A percentile compares a stretch with the other conserved stretches of the same genome.
Conservation (phyloP, 1,139 yeast genomes). For the Kurtzmaniella quercitrusa region DNA sequence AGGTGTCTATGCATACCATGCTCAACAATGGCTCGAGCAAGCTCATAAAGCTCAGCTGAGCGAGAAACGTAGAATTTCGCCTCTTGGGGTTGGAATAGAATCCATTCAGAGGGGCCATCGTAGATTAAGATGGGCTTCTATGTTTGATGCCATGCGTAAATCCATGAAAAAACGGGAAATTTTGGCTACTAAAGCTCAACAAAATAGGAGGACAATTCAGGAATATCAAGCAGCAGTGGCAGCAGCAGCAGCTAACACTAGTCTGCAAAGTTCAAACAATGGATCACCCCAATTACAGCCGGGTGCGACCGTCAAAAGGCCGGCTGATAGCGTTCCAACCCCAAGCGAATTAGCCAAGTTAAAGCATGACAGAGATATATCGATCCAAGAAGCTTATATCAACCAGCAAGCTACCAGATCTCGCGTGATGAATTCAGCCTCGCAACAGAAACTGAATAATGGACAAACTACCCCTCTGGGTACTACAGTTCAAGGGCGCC, state of each 20-base stretch:
- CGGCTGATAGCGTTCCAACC: slow-evolving; percentile 51
- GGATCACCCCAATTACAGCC: slow-evolving; percentile 2
- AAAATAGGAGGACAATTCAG: slow-evolving; percentile 19
- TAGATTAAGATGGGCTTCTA: slow-evolving; percentile 84
- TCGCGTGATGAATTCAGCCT: slow-evolving; percentile 39
- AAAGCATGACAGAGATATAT: slow-evolving; percentile 81
- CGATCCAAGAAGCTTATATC: slow-evolving; percentile 68
- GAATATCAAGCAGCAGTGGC: slow-evolving; percentile 4
- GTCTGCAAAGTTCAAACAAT: slow-evolving; percentile 24
- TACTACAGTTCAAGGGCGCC: not conserved
- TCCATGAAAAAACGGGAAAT: slow-evolving; percentile 82
- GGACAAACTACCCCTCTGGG: slow-evolving; percentile 5
- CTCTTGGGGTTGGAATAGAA: slow-evolving; percentile 86
- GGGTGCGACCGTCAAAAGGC: slow-evolving; percentile 15
- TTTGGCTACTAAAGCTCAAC: slow-evolving; percentile 31
- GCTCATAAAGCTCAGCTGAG: slow-evolving; percentile 86
- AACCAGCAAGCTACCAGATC: slow-evolving; percentile 46
- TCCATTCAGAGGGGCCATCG: slow-evolving; percentile 91
- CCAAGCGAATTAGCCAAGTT: slow-evolving; percentile 80
- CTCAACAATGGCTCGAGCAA: slow-evolving; percentile 89
- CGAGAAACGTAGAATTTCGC: slow-evolving; percentile 82
- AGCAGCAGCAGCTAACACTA: slow-evolving; percentile 48
- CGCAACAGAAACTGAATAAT: slow-evolving; percentile 22
- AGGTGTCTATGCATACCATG: slow-evolving; percentile 79
- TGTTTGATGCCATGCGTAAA: slow-evolving; percentile 94